phyloP scores from a whole-genome alignment of 495 filamentous ascomycete species.

The Neurospora sp. region DNA sequence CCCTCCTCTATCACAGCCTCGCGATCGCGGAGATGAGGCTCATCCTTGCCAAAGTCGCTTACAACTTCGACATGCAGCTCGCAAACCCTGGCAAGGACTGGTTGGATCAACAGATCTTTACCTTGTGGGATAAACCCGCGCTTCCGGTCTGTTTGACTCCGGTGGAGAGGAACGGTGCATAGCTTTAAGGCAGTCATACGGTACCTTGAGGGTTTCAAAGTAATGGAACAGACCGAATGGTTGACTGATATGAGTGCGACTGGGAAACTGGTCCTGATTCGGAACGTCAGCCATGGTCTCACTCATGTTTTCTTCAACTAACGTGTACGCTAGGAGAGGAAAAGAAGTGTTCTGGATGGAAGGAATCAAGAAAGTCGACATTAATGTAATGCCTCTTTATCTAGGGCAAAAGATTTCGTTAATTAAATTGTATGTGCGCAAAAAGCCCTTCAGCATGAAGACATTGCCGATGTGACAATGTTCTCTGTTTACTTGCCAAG shows the following conservation, averaged over 20 bases:
- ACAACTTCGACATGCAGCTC: slow-evolving; percentile 38
- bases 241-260: not conserved
- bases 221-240: not conserved
- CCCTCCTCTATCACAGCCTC: not conserved
- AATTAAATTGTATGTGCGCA: too few relatives aligned
- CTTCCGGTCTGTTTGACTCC: not conserved
- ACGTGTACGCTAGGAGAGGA: not conserved
- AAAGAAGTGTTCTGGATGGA: not conserved
- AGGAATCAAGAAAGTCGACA: not conserved
- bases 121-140: not conserved
- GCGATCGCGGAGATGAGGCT: slow-evolving; percentile 32
- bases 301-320: not conserved
- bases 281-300: not conserved
- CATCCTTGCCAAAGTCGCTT: slow-evolving; percentile 39
- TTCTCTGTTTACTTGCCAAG: not conserved
- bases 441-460: too few relatives aligned
- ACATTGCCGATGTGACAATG: too few relatives aligned
- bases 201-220: not conserved
- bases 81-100: slow-evolving; percentile 24
- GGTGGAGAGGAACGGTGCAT: not conserved
- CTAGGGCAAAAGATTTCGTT: not conserved
- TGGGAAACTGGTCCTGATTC: not conserved
- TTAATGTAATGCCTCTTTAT: not conserved
- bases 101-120: not conserved
- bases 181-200: not conserved